Conservation (phyloP, 257 asterid species). For the Nyctanthes arbortristis region DNA sequence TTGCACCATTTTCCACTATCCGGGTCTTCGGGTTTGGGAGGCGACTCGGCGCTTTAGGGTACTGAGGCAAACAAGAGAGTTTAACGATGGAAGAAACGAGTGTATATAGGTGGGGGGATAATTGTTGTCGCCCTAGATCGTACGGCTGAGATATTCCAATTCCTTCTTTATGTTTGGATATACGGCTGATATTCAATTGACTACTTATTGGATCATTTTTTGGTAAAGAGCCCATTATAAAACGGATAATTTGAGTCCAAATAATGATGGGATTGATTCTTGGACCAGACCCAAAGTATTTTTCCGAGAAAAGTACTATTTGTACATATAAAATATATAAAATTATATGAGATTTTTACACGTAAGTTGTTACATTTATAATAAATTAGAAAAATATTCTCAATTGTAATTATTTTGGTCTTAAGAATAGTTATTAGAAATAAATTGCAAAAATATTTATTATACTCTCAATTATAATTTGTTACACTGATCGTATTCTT, state of each 20-base stretch:
- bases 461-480: no score
- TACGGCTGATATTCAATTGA: constrained; percentile 16
- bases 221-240: not conserved
- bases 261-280: not conserved
- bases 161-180: not conserved
- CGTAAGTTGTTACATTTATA: no score
- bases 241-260: no score
- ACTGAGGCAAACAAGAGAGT: constrained; percentile 25
- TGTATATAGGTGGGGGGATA: constrained; percentile 6
- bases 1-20: constrained; percentile 63
- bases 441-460: no score
- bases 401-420: no score
- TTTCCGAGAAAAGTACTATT: no score
- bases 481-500: no score
- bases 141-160: constrained; percentile 27
- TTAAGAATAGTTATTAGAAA: no score
- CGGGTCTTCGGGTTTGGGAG: not conserved
- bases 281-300: no score
- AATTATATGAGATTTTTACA: no score
- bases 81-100: not conserved
- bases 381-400: no score
- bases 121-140: constrained; percentile 37
- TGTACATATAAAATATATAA: no score
- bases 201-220: not conserved
- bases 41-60: constrained; percentile 7